phyloP scores from a whole-genome alignment of 169 alveolate genomes.

The Neospora caninum region DNA sequence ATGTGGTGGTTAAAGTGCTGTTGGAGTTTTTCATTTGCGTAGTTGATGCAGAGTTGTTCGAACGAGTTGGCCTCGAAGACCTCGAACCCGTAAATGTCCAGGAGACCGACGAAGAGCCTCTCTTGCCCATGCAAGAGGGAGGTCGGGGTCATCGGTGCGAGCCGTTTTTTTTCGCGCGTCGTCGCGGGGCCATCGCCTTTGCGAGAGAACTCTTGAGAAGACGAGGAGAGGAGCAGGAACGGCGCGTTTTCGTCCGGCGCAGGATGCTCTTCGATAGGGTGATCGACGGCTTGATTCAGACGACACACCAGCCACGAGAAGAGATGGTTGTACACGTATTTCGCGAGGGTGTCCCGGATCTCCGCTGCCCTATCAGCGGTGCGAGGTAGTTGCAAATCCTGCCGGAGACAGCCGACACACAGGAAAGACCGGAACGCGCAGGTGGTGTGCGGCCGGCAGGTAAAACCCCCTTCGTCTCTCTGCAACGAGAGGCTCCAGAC shows the following conservation, averaged over 20 bases:
- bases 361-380: conserved; percentile 31
- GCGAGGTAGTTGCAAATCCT: not conserved
- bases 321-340: conserved; percentile 93
- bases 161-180: no score
- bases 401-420: not conserved
- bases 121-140: not conserved
- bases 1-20: conserved; percentile 84
- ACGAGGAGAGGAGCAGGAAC: not conserved
- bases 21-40: conserved; percentile 88
- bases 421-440: no score
- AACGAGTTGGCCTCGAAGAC: conserved; percentile 74
- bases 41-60: conserved; percentile 91
- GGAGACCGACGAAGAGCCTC: conserved; percentile 43
- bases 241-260: not conserved
- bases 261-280: not conserved
- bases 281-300: conserved; percentile 5
- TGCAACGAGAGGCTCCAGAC: no score
- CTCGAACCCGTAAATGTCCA: conserved; percentile 63
- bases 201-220: not conserved
- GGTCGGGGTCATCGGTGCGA: no score
- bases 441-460: no score
- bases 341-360: conserved; percentile 80
- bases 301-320: conserved; percentile 94
- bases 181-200: not conserved
- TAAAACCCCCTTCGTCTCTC: no score